Evolutionary conservation across 371 early-diverging fungal genomes (phyloP), one percentile per base, ranked within the genome.

Genomic region (Saksenaea oblongispora): DNA sequence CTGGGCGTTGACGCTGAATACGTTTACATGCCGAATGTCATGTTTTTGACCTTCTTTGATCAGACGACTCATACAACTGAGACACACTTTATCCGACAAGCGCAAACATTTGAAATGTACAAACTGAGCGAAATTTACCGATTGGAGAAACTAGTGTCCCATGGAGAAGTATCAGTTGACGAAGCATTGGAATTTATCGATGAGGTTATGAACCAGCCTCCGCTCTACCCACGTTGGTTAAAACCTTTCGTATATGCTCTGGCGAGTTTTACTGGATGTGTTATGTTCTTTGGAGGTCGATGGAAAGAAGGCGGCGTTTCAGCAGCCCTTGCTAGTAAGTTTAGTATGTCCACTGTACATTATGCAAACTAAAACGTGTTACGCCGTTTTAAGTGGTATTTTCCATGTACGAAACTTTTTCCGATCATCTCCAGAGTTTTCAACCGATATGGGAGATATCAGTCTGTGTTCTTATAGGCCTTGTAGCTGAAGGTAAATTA

Each of bases 51-150:
- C 2, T 91, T 92, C 59, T 84, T 84, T 63, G 90, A 91, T 66
- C 81, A 80, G n/a, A 79, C 86, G 27, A 91, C 91, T 1, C 88
- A 91, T 59, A 88, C 91, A 5, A 89, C 89, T 17, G 93, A 92
- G 59, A 92, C 93, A 0, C 90, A 91, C 55, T 84, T 91, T 36
- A 75, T 92, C 51, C 82, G 87, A 4, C 79, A 78, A 24, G 58
- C 77, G 0, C 84, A 80, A 22, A 78, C 80, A n/a, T 90, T 88
- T 72, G 88, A 91, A 47, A 89, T 91, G 91, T 75, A 87, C 68
- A 79, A 78, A 54, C 77, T 87, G 8, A 84, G 84, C 34, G 83
- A 84, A 51, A 75, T 87, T 10, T 86, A 85, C 59, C 82, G 89
- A 0, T 58, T 84, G 17, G 82, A 82, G 17, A 79, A 85, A 22